phyloP scores from a whole-genome alignment of 2,329 filamentous ascomycete species.

The Rugonectria rugulosa region DNA sequence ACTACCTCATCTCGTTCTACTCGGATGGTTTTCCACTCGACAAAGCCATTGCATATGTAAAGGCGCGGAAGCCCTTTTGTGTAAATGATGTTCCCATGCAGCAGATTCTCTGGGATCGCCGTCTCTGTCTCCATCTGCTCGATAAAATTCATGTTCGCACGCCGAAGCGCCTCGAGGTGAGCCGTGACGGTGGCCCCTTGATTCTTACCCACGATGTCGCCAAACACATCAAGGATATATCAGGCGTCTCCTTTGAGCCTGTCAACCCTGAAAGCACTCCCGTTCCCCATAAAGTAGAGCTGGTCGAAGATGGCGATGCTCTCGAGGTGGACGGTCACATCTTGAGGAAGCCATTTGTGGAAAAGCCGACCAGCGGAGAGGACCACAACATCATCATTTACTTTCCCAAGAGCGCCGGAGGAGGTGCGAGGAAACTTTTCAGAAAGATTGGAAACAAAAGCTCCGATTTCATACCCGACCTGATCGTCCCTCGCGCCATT shows the following conservation, averaged over 20 bases:
- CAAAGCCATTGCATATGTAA: conserved; percentile 95
- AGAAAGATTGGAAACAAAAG: conserved; percentile 99
- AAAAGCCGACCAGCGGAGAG: conserved; percentile 97
- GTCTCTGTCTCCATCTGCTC: conserved; percentile 85
- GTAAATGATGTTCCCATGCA: conserved; percentile 99
- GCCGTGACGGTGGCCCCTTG: conserved; percentile 86
- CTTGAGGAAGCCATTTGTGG: conserved; percentile 93
- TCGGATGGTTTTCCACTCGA: conserved; percentile 96
- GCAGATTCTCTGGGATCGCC: conserved; percentile 93
- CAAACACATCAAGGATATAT: conserved; percentile 80
- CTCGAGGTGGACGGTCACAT: conserved; percentile 84
- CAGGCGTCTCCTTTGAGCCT: conserved; percentile 78
- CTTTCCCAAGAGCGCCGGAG: conserved; percentile 85
- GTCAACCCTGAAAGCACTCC: conserved; percentile 69
- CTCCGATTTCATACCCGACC: conserved; percentile 85
- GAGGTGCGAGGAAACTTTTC: conserved; percentile 91
- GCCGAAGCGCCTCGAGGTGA: conserved; percentile 88
- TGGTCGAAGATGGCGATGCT: conserved; percentile 90
- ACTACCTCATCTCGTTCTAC: conserved; percentile 98
- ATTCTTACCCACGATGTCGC: conserved; percentile 81
- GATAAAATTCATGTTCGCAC: conserved; percentile 91
- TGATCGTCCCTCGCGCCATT: conserved; percentile 80
- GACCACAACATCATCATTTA: conserved; percentile 99
- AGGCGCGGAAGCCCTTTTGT: conserved; percentile 92
- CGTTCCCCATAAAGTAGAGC: conserved; percentile 75